Percentiles rank a stretch among this genome's conserved stretches.
These are phyloP conservation scores for Kazachstania kunashirensis DNA, from an alignment of 805 yeast genomes.

Conservation along the genomic window DNA sequence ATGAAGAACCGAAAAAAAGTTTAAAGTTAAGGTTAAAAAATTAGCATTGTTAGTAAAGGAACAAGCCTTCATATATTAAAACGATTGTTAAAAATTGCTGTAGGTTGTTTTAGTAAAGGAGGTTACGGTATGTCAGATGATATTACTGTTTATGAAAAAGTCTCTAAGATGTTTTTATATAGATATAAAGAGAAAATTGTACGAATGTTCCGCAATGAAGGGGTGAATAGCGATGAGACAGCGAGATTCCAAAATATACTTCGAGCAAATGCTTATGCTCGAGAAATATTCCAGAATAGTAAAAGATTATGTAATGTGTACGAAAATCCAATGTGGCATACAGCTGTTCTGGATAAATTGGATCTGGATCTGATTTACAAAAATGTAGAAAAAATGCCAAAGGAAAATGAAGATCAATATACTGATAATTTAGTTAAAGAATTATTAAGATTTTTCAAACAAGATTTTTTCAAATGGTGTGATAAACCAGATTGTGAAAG, in stretches of 20 bases:
- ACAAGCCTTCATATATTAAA: too few relatives aligned
- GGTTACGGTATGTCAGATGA: not conserved
- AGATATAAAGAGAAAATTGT: slow-evolving; percentile 16
- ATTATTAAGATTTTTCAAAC: slow-evolving; percentile 59
- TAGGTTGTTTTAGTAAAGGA: too few relatives aligned
- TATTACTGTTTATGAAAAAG: slow-evolving; percentile 2
- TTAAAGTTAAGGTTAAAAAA: too few relatives aligned
- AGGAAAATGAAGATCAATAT: slow-evolving; percentile 27
- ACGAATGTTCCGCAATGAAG: slow-evolving; percentile 1
- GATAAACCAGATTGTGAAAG: slow-evolving; percentile 52
- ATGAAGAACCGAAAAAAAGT: too few relatives aligned
- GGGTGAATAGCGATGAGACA: too few relatives aligned
- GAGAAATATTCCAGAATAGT: slow-evolving; percentile 15
- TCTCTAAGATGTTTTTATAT: slow-evolving; percentile 17
- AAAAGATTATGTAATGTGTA: slow-evolving; percentile 28
- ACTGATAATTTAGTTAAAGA: slow-evolving; percentile 52
- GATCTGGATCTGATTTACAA: slow-evolving; percentile 50
- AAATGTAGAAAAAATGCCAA: slow-evolving; percentile 47
- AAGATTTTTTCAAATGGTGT: slow-evolving; percentile 77
- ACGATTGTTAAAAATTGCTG: too few relatives aligned
- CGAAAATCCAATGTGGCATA: slow-evolving; percentile 38
- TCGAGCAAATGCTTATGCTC: slow-evolving; percentile 17
- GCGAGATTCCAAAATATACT: too few relatives aligned
- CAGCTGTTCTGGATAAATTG: slow-evolving; percentile 51
- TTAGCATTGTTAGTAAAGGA: too few relatives aligned